Percentiles rank a stretch among this genome's conserved stretches.
Conservation (phyloP, 345 rosid species). For the Eucalyptus globulus region DNA sequence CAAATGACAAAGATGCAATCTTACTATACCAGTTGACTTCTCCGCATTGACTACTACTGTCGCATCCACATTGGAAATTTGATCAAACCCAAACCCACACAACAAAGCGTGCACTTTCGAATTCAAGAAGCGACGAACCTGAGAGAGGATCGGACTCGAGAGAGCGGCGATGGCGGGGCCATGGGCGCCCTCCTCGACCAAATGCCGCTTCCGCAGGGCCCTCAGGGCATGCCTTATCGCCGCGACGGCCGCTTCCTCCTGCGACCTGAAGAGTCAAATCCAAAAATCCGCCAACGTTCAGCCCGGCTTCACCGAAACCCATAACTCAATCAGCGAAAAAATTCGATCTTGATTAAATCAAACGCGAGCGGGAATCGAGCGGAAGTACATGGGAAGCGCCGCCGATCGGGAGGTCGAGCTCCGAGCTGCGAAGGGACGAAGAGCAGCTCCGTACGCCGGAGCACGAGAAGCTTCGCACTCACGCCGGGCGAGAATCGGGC, state of each 20-base stretch:
- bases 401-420: background rate
- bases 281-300: background rate
- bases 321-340: background rate
- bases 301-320: background rate
- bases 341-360: background rate
- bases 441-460: background rate
- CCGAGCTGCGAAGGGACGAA: background rate
- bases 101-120: background rate
- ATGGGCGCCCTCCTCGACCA: slow-evolving; percentile 89
- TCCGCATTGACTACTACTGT: background rate
- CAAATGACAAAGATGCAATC: background rate
- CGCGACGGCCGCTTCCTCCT: slow-evolving; percentile 40
- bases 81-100: background rate
- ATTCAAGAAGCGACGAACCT: slow-evolving; percentile 22
- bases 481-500: background rate
- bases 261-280: slow-evolving; percentile 22
- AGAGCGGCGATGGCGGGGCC: slow-evolving; percentile 75
- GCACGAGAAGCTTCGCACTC: background rate
- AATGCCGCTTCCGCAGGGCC: slow-evolving; percentile 78
- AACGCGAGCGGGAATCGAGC: background rate
- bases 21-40: background rate
- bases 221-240: slow-evolving; percentile 78
- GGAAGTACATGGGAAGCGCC: background rate
- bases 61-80: background rate
- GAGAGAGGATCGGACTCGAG: slow-evolving; percentile 66